Percentiles rank a stretch among this genome's conserved stretches.
These are phyloP conservation scores for Cyberlindnera saturnus DNA, from an alignment of 805 yeast genomes.

Conservation along the genomic window DNA sequence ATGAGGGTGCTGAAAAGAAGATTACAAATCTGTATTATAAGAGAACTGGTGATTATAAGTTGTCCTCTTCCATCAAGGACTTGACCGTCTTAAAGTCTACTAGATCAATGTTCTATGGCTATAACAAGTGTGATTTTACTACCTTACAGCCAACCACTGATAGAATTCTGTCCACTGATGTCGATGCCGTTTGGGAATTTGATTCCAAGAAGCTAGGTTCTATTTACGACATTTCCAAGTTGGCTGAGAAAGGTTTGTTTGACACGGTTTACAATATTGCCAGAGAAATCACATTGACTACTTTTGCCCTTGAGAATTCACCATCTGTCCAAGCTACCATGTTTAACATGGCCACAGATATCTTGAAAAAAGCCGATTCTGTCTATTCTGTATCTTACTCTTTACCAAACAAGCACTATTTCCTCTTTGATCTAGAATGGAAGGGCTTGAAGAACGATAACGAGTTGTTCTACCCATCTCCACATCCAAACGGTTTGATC, in stretches of 20 bases:
- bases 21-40: slow-evolving; percentile 46
- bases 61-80: slow-evolving; percentile 70
- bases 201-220: slow-evolving; percentile 42
- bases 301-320: slow-evolving; percentile 80
- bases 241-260: slow-evolving; percentile 58
- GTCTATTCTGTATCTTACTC: slow-evolving; percentile 64
- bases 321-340: slow-evolving; percentile 96
- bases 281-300: slow-evolving; percentile 61
- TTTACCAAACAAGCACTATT: slow-evolving; percentile 90
- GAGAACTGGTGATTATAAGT: slow-evolving; percentile 46
- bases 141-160: slow-evolving; percentile 79
- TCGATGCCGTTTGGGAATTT: slow-evolving; percentile 68
- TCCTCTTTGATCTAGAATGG: slow-evolving; percentile 76
- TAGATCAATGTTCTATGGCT: slow-evolving; percentile 89
- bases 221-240: slow-evolving; percentile 40
- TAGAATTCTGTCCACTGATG: slow-evolving; percentile 83
- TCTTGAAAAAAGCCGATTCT: slow-evolving; percentile 50
- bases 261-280: slow-evolving; percentile 61
- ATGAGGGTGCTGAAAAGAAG: slow-evolving; percentile 80
- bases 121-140: slow-evolving; percentile 81
- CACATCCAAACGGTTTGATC: slow-evolving; percentile 91
- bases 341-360: slow-evolving; percentile 83
- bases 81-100: slow-evolving; percentile 85
- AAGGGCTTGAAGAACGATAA: slow-evolving; percentile 76
- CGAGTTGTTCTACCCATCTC: slow-evolving; percentile 81